Evolutionary conservation across 805 yeast species (phyloP).

Genomic region (Ogataea glucozyma): DNA sequence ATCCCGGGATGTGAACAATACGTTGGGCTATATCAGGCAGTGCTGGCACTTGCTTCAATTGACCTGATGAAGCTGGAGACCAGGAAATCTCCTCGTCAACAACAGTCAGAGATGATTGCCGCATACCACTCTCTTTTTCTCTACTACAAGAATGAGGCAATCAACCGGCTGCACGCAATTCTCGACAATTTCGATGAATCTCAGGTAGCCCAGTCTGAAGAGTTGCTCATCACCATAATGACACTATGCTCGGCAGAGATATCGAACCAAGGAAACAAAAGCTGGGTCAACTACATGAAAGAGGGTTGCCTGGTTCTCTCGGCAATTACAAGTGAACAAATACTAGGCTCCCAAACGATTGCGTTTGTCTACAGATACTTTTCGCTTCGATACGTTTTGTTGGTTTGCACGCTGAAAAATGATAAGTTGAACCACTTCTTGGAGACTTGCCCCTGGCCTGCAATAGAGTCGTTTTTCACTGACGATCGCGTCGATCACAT

Average conservation of each 20-base stretch:
- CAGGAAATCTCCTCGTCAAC: neutral
- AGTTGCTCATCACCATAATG: conserved; percentile 31
- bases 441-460: conserved; percentile 26
- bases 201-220: conserved; percentile 27
- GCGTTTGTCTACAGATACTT: conserved; percentile 34
- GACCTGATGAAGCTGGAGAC: conserved; percentile 25
- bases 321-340: conserved; percentile 8
- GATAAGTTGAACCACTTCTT: conserved; percentile 19
- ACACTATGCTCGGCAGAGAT: conserved; percentile 35
- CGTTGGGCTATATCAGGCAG: conserved; percentile 26
- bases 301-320: conserved; percentile 34
- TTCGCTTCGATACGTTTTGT: conserved; percentile 28
- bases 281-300: conserved; percentile 34
- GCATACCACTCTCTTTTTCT: conserved; percentile 14
- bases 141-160: conserved; percentile 33
- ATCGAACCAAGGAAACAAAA: conserved; percentile 28
- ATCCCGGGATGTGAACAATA: conserved; percentile 29
- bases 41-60: conserved; percentile 29
- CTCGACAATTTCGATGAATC: conserved; percentile 27
- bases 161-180: conserved; percentile 30
- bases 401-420: conserved; percentile 29
- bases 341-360: conserved; percentile 15
- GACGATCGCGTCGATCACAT: conserved; percentile 29
- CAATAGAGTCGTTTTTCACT: conserved; percentile 27
- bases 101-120: conserved; percentile 4